Conservation (phyloP, 2,329 filamentous ascomycete genomes). For the Botrytis medusae region DNA sequence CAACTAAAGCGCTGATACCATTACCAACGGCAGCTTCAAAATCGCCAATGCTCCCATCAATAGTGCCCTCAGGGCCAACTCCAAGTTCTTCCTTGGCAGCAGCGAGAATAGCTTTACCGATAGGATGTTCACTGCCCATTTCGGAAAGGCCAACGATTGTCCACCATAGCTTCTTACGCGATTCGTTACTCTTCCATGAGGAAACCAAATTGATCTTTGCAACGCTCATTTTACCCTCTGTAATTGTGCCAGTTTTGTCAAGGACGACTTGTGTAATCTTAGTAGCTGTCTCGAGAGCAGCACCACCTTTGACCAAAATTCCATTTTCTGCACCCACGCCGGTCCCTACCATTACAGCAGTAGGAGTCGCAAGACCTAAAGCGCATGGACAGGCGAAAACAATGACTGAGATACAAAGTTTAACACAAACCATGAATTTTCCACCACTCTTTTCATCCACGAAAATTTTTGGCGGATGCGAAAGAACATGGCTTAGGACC, state of each 20-base stretch:
- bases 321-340: conserved; percentile 93
- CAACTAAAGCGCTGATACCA: conserved; percentile 78
- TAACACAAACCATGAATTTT: conserved; percentile 92
- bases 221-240: conserved; percentile 92
- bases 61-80: conserved; percentile 66
- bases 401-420: conserved; percentile 97
- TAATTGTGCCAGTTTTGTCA: conserved; percentile 95
- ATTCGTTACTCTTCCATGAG: conserved; percentile 67
- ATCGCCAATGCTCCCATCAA: conserved; percentile 82
- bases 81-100: conserved; percentile 76
- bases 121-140: conserved; percentile 92
- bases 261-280: conserved; percentile 88
- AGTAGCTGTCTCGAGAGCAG: conserved; percentile 84
- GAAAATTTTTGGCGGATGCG: conserved; percentile 87
- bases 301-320: conserved; percentile 96
- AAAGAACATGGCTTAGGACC: conserved; percentile 82
- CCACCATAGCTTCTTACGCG: conserved; percentile 83
- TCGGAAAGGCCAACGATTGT: conserved; percentile 92
- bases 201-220: conserved; percentile 66
- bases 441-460: conserved; percentile 77
- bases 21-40: conserved; percentile 82
- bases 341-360: conserved; percentile 98
- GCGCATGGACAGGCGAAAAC: conserved; percentile 98
- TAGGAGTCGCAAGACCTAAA: conserved; percentile 91
- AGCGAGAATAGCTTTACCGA: conserved; percentile 81